These are phyloP conservation scores for Metschnikowia koreensis DNA, from an alignment of 805 yeast species.

Conservation along the genomic window DNA sequence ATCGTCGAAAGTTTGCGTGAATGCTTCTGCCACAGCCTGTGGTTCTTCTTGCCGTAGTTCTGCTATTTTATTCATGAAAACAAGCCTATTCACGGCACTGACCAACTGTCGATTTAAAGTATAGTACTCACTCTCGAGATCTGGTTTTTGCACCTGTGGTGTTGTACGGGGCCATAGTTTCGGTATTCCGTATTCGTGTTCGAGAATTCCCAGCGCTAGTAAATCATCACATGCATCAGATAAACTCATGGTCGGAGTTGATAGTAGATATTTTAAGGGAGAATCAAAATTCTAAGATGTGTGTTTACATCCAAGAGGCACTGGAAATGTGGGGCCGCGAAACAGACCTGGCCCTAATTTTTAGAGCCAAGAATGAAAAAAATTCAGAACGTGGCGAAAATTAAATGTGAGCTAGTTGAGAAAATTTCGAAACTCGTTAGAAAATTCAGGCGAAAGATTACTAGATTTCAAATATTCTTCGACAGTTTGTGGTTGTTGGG, in stretches of 20 bases:
- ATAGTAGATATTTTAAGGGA: not conserved
- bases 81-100: conserved; percentile 25
- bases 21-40: conserved; percentile 17
- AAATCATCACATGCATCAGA: conserved; percentile 25
- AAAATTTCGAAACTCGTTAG: too few species aligned
- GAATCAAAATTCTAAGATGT: not conserved
- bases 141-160: conserved; percentile 7
- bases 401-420: too few species aligned
- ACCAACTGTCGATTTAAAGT: conserved; percentile 24
- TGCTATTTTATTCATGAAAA: conserved; percentile 28
- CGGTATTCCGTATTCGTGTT: conserved; percentile 37
- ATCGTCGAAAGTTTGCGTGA: conserved; percentile 13
- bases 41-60: conserved; percentile 18
- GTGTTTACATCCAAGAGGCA: not conserved
- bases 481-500: too few species aligned
- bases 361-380: too few species aligned
- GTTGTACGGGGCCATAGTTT: conserved; percentile 14
- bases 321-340: not conserved
- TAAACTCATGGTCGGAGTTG: conserved; percentile 2
- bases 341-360: too few species aligned
- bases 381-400: too few species aligned
- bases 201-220: conserved; percentile 20
- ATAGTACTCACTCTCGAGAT: conserved; percentile 28
- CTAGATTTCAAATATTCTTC: too few species aligned
- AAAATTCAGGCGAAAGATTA: too few species aligned